Evolutionary conservation across 208 protist genomes (phyloP), one percentile per base, ranked within the genome.

Genomic region (Porcisia hertigi): DNA sequence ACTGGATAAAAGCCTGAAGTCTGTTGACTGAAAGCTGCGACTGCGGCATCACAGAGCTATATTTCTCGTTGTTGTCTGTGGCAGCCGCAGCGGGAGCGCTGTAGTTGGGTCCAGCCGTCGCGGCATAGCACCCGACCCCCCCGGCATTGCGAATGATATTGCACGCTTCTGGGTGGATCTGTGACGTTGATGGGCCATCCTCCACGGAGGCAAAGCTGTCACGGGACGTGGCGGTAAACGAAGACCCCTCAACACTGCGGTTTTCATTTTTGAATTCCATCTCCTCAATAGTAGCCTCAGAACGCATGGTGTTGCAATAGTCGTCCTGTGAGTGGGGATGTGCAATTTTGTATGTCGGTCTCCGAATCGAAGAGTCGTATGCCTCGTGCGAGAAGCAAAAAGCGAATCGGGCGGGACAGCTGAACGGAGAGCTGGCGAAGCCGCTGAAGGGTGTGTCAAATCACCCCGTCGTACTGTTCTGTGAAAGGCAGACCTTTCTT

Each of bases 1-100:
- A 4, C 34, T 75, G 72, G 11, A 82, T 58, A 73, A 70, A 77
- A 23, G 41, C 59, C 60, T 81, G 77, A 52, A 82, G 43, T 16
- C 58, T 73, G 14, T 64, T 63, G 16, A 58, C 47, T 11, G 65
- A 58, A n/a, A 34, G 36, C n/a, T 25, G 66, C n/a, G 78, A 23
- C 69, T 77, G 60, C 9, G 18, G 54, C 14, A 25, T 47, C 73
- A 77, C 59, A 12, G 52, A 52, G 23, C 55, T 53, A 49, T 75
- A 57, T 23, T n/a, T 59, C 39, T 39, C 59, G 1, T 41, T 69
- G 23, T 52, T 60, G 9, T 70, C 78, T 12, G 57, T 81, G 4
- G 34, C 30, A 62, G 52, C 30, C 36, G 54, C 16, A 45, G 53
- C 20, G 18, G 69, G 52, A 47, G 69, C 69, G 14, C 9, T 59